These are phyloP conservation scores for Coemansia linderi DNA, from an alignment of 371 early-diverging fungal species.

Conservation along the genomic window DNA sequence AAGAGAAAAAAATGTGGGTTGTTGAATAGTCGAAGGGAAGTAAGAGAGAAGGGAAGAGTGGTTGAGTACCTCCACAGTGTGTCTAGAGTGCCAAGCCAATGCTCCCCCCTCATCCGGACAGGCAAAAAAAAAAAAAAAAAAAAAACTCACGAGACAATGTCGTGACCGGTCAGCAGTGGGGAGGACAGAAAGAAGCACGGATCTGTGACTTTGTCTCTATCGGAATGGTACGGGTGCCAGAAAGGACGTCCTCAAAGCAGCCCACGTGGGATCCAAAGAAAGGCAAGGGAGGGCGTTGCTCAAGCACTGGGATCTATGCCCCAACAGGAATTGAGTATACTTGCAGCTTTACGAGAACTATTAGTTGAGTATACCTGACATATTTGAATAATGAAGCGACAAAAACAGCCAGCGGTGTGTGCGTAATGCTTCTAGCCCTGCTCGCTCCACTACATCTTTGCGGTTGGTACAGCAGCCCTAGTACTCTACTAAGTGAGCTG, in stretches of 20 bases:
- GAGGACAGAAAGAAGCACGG: background rate
- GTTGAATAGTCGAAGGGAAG: background rate
- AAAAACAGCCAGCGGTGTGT: too few relatives aligned
- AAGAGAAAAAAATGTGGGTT: background rate
- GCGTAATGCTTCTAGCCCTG: too few relatives aligned
- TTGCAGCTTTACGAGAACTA: too few relatives aligned
- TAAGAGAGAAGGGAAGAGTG: background rate
- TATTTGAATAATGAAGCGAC: too few relatives aligned
- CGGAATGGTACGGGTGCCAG: background rate
- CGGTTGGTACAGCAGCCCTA: too few relatives aligned
- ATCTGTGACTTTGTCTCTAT: background rate
- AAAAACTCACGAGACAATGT: too few relatives aligned
- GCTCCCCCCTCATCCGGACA: background rate
- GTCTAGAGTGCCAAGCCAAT: background rate
- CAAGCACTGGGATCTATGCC: too few relatives aligned
- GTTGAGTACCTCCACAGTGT: background rate
- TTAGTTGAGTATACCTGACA: too few relatives aligned
- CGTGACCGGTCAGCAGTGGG: background rate
- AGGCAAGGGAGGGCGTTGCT: background rate
- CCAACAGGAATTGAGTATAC: too few relatives aligned
- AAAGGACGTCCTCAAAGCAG: background rate
- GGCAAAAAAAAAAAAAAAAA: too few relatives aligned
- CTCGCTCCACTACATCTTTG: too few relatives aligned
- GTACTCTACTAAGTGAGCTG: too few relatives aligned
- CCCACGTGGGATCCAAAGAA: background rate